Conservation (phyloP, 768 basidiomycete genomes). For the Podaxis pistillaris region DNA sequence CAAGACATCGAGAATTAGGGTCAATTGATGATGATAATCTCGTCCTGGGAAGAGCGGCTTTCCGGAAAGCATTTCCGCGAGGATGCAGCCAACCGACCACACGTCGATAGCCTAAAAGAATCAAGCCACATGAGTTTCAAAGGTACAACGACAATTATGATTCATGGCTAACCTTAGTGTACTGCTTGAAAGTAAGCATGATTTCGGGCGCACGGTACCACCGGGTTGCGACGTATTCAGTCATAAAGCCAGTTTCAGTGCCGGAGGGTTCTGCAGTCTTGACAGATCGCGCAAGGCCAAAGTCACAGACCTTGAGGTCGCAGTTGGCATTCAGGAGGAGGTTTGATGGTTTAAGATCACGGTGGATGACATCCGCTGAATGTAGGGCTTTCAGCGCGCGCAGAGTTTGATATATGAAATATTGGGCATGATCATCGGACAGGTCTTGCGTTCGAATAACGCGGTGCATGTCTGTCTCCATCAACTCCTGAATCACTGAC, state of each 20-base stretch:
- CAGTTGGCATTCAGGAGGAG: conserved; percentile 95
- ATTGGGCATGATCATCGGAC: conserved; percentile 94
- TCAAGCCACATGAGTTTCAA: conserved; percentile 13
- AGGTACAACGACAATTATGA: conserved; percentile 18
- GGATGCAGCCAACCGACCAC: conserved; percentile 85
- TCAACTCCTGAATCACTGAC: conserved; percentile 72
- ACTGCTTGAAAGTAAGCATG: conserved; percentile 99
- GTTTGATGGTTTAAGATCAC: conserved; percentile 96
- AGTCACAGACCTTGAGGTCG: conserved; percentile 94
- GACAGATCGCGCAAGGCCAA: conserved; percentile 90
- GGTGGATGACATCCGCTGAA: conserved; percentile 91
- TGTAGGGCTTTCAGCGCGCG: conserved; percentile 94
- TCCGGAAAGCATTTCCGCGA: conserved; percentile 96
- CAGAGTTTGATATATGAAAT: conserved; percentile 97
- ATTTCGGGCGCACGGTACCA: conserved; percentile 99
- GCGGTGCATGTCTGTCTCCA: conserved; percentile 95
- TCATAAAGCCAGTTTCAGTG: conserved; percentile 89
- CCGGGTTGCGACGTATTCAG: conserved; percentile 95
- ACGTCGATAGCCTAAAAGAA: conserved; percentile 71
- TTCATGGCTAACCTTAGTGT: conserved; percentile 68
- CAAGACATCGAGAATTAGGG: conserved; percentile 93
- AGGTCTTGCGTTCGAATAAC: conserved; percentile 95
- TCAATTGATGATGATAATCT: conserved; percentile 95
- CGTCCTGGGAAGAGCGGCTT: conserved; percentile 97
- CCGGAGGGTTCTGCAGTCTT: conserved; percentile 83